These are phyloP conservation scores for Fusarium sulawesiense DNA, from an alignment of 2,329 filamentous ascomycete species.

Conservation along the genomic window DNA sequence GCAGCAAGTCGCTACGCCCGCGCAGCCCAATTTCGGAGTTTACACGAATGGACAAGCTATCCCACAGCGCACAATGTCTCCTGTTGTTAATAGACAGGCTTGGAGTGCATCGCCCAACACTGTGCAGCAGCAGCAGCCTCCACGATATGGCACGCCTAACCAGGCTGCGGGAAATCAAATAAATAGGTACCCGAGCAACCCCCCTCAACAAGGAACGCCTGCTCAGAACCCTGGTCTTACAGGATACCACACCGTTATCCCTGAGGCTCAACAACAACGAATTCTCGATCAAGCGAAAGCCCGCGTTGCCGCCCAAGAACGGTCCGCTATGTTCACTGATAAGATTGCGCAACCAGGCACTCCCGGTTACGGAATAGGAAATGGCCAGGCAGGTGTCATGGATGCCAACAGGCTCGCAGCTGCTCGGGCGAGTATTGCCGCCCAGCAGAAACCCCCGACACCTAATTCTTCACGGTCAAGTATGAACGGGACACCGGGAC, in stretches of 20 bases:
- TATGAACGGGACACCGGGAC: constrained; percentile 52
- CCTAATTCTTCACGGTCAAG: constrained; percentile 48
- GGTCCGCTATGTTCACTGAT: constrained; percentile 55
- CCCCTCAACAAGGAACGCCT: constrained; percentile 46
- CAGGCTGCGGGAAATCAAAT: constrained; percentile 48
- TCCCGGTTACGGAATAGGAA: constrained; percentile 44
- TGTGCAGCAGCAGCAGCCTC: constrained; percentile 44
- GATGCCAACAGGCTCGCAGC: constrained; percentile 50
- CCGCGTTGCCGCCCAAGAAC: constrained; percentile 58
- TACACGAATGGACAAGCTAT: constrained; percentile 59
- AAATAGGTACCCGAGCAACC: constrained; percentile 51
- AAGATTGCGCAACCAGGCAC: constrained; percentile 61
- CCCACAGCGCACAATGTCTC: constrained; percentile 58
- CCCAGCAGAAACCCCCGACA: constrained; percentile 53
- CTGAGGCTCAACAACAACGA: constrained; percentile 62
- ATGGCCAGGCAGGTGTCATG: constrained; percentile 41
- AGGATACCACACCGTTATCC: constrained; percentile 62
- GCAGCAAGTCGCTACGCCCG: constrained; percentile 53
- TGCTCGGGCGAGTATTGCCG: constrained; percentile 52
- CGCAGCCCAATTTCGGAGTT: constrained; percentile 51
- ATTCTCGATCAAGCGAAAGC: constrained; percentile 64
- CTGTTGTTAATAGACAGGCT: constrained; percentile 54
- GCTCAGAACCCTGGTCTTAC: constrained; percentile 54
- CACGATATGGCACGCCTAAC: constrained; percentile 49
- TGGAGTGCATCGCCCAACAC: constrained; percentile 56